Evolutionary conservation across 805 yeast species (phyloP).

Genomic region (Yarrowia alimentaria): DNA sequence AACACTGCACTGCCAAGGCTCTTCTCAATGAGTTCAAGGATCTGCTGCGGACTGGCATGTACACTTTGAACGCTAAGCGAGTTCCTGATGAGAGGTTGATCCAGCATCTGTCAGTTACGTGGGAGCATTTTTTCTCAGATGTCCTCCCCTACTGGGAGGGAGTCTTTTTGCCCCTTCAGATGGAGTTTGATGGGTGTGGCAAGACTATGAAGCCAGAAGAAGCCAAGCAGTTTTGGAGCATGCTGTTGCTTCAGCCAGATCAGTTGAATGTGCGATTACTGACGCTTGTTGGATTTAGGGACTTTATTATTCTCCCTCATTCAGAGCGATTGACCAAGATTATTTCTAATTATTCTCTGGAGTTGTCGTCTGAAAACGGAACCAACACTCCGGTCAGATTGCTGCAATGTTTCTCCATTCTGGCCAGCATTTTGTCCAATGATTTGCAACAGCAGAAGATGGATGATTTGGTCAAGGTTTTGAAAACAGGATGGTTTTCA

Average conservation of each 20-base stretch:
- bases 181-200: slow-evolving; percentile 49
- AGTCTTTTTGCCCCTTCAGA: slow-evolving; percentile 58
- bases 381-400: slow-evolving; percentile 41
- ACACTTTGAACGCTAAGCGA: slow-evolving; percentile 31
- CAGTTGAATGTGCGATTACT: slow-evolving; percentile 36
- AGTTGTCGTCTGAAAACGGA: slow-evolving; percentile 29
- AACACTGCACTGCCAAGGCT: slow-evolving; percentile 41
- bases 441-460: slow-evolving; percentile 59
- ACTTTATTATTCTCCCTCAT: slow-evolving; percentile 40
- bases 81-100: slow-evolving; percentile 38
- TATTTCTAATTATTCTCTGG: slow-evolving; percentile 31
- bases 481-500: slow-evolving; percentile 36
- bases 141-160: slow-evolving; percentile 60
- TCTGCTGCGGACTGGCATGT: slow-evolving; percentile 47
- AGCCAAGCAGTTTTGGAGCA: slow-evolving; percentile 41
- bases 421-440: slow-evolving; percentile 52
- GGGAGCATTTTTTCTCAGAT: slow-evolving; percentile 58
- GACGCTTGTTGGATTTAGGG: slow-evolving; percentile 41
- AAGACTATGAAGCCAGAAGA: slow-evolving; percentile 42
- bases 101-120: slow-evolving; percentile 43
- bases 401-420: slow-evolving; percentile 61
- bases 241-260: slow-evolving; percentile 32
- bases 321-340: slow-evolving; percentile 34
- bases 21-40: slow-evolving; percentile 49
- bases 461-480: slow-evolving; percentile 47